Percentiles rank a stretch among this genome's conserved stretches.
phyloP scores from a whole-genome alignment of 257 asterid genomes.

The Paulownia fortunei region DNA sequence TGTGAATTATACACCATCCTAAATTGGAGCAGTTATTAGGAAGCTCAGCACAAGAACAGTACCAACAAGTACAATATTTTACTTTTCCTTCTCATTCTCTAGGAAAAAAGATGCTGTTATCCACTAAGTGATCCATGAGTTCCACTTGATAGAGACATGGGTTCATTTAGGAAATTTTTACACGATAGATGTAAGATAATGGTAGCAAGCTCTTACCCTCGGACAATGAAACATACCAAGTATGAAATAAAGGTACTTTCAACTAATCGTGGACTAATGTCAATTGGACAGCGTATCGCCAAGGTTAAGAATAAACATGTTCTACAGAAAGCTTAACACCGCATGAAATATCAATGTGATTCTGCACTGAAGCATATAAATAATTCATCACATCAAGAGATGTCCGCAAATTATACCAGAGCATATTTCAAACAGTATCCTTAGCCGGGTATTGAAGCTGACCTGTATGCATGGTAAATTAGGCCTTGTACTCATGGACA shows the following conservation, averaged over 20 bases:
- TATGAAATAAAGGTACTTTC: background rate
- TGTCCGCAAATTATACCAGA: conserved; percentile 2
- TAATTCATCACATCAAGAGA: background rate
- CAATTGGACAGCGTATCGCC: background rate
- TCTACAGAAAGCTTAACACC: background rate
- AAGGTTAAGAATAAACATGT: background rate
- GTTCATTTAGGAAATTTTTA: background rate
- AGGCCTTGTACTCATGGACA: conserved; percentile 72
- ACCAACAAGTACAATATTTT: background rate
- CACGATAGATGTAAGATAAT: background rate
- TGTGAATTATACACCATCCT: too few relatives aligned
- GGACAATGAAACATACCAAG: background rate
- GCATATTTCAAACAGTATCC: background rate
- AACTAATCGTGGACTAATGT: background rate
- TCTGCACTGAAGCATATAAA: background rate
- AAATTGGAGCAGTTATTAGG: background rate
- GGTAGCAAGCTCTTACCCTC: background rate
- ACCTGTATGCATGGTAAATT: conserved; percentile 46
- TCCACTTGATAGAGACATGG: background rate
- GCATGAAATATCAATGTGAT: background rate
- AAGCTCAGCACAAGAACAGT: background rate
- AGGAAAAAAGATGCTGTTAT: background rate
- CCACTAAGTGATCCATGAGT: background rate
- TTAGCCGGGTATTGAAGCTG: conserved; percentile 34
- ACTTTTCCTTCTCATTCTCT: background rate